Base-by-base conservation (phyloP, 1,284 basidiomycete species). In the Fomitopsis palustris region DNA sequence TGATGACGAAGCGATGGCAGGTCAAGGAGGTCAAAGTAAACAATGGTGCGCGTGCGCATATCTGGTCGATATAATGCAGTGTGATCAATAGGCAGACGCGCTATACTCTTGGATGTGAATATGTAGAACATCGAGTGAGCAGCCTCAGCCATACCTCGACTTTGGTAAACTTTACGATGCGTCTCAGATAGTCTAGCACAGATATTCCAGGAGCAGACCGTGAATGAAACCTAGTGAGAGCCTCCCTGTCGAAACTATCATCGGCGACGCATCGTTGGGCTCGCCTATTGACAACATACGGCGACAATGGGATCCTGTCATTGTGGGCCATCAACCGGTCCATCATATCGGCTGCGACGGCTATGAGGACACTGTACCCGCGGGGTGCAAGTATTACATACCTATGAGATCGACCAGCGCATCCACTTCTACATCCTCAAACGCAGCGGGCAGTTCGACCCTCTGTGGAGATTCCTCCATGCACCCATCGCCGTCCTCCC, bases 11-110 rank as follows among this genome's bases (percentile, higher is more conserved):
- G 57, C 95, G 93, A 77, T 97, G 96, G 68, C 95, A 95, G 33
- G 96, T 98, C 69, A 96, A 84, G 35, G 93, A 96, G 43, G 93
- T 92, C 65, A 98, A 84, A 39, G 92, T 96, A 77, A 96, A 96
- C 53, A 85, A 80, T 38, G 93, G 90, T 66, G 87, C 84, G 64
- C 92, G 86, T 56, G 88, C 82, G 75, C 93, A 96, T 65, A 96
- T 93, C 75, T 93, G 90, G 78, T 97, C 95, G 77, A 97, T 95
- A 77, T 97, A 97, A 74, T 93, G 89, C 61, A 97, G 82, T 39
- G 90, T 89, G 71, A 96, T 90, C 64, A 98, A 77, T 38, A 97
- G 85, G 64, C 92, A 95, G 60, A 90, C 86, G 79, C 90, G 92
- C 92, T 96, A 74, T 3, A 35, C 19, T 35, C 6, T 17, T 21